These are phyloP conservation scores for Claviceps pusilla DNA, from an alignment of 2,329 filamentous ascomycete genomes.

Conservation along the genomic window DNA sequence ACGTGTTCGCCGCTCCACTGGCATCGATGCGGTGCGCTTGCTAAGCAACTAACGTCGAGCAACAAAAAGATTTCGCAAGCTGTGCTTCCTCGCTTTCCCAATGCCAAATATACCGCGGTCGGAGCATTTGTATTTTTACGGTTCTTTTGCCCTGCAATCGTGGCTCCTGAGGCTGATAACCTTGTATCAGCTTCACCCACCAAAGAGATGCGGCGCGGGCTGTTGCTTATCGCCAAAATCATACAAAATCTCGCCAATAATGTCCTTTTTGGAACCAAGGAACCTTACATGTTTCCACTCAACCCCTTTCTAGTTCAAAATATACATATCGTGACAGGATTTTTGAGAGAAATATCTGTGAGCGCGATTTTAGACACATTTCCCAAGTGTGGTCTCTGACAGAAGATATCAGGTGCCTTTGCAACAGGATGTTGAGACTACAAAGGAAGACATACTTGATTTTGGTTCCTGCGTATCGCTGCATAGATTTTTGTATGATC, in stretches of 20 bases:
- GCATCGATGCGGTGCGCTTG: not conserved
- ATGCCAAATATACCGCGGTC: conserved; percentile 58
- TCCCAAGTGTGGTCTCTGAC: not conserved
- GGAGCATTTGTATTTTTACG: conserved; percentile 57
- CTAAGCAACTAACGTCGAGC: not conserved
- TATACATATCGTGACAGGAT: conserved; percentile 52
- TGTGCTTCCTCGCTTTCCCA: conserved; percentile 49
- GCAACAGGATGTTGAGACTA: conserved; percentile 25
- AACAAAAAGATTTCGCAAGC: conserved; percentile 40
- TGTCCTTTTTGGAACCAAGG: conserved; percentile 55
- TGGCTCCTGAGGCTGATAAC: conserved; percentile 52
- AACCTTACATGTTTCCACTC: conserved; percentile 57
- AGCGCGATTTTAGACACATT: conserved; percentile 2
- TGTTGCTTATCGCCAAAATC: conserved; percentile 55
- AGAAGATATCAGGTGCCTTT: conserved; percentile 28
- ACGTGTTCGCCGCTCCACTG: conserved; percentile 14
- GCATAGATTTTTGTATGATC: conserved; percentile 55
- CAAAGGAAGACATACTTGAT: conserved; percentile 41
- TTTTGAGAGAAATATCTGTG: conserved; percentile 53
- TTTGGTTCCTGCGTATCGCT: conserved; percentile 57
- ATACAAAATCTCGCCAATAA: conserved; percentile 60
- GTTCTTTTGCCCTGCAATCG: conserved; percentile 59
- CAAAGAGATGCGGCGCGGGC: conserved; percentile 53
- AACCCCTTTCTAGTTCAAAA: conserved; percentile 55
- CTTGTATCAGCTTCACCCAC: conserved; percentile 46